Base-by-base conservation (phyloP, 805 yeast species). In the Teunomyces aglyptinius region DNA sequence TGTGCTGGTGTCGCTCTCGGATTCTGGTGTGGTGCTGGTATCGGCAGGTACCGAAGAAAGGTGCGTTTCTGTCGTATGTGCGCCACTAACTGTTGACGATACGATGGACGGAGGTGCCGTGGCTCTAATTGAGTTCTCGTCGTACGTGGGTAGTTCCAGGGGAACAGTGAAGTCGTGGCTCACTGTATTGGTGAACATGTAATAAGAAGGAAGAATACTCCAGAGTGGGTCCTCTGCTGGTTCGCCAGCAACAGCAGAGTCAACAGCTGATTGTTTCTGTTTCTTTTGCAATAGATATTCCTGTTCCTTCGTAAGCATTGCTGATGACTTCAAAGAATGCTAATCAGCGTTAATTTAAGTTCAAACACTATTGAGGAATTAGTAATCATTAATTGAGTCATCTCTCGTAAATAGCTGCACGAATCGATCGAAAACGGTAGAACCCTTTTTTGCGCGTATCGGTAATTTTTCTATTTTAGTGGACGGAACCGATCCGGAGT, bases 121-220 rank as follows among this genome's bases (percentile, higher is more conserved):
- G 5, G 39, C 16, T 8, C 10, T 20, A 11, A 7, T 16, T n/a
- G 39, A 24, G 41, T 38, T 38, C 24, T 26, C 42, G 20, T 18
- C 24, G 22, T 27, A 39, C 5, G 33, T 27, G 11, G 42, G 31
- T 3, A 28, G 11, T n/a, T 28, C 31, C 33, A 39, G 31, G 11
- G 33, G 31, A 3, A 27, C 33, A 6, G 42, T 39, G 15, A 27
- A 31, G 15, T 39, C 26, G 4, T 27, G 42, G 33, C 33, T 39
- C 33, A 39, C 42, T 3, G 42, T 39, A 10, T 51, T 47, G 6
- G 57, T 48, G 49, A 58, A 67, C 70, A 70, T 66, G 24, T 63
- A 62, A 50, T 71, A 71, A 26, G 70, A 64, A 5, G 76, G 76
- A n/a, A 71, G 49, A 10, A 71, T 71, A 26, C 39, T 36, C 39